Percentiles rank a stretch among this genome's conserved stretches.
These are phyloP conservation scores for Ophiostoma populinum DNA, from an alignment of 2,329 filamentous ascomycete genomes.

Conservation along the genomic window DNA sequence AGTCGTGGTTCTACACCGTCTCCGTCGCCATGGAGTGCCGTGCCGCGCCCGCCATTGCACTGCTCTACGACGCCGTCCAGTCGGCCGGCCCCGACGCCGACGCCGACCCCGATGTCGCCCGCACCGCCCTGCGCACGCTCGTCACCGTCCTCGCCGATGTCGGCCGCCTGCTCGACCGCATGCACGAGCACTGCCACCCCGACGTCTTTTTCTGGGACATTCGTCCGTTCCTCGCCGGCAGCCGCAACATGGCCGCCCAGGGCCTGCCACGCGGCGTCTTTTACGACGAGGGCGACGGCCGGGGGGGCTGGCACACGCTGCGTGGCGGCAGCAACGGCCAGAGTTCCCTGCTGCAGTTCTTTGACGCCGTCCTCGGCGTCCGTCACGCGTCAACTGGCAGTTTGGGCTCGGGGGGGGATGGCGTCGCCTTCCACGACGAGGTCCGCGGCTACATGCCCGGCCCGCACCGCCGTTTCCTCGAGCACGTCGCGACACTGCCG, in stretches of 20 bases:
- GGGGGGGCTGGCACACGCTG: slow-evolving; percentile 53
- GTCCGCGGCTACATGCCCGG: slow-evolving; percentile 97
- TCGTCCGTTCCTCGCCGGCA: slow-evolving; percentile 74
- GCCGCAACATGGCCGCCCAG: slow-evolving; percentile 68
- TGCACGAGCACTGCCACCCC: slow-evolving; percentile 82
- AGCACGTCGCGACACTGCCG: slow-evolving; percentile 60
- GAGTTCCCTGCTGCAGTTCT: slow-evolving; percentile 91
- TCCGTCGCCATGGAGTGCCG: slow-evolving; percentile 81
- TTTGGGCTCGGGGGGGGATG: neutral
- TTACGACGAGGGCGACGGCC: slow-evolving; percentile 44
- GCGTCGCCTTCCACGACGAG: slow-evolving; percentile 36
- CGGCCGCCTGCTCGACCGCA: slow-evolving; percentile 50
- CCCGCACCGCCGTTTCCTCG: slow-evolving; percentile 71
- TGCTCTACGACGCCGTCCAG: slow-evolving; percentile 58
- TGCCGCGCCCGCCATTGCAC: slow-evolving; percentile 55
- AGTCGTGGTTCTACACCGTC: slow-evolving; percentile 86
- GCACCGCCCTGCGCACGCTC: slow-evolving; percentile 42
- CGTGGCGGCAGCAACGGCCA: slow-evolving; percentile 91
- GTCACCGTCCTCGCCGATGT: slow-evolving; percentile 52
- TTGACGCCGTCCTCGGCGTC: slow-evolving; percentile 78
- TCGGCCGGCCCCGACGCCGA: slow-evolving; percentile 36
- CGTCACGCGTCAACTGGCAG: slow-evolving; percentile 43
- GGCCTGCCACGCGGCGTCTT: slow-evolving; percentile 71
- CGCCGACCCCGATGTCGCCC: slow-evolving; percentile 38
- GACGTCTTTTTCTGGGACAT: slow-evolving; percentile 81